Conservation (phyloP, 177 flowering plant genomes). For the Telopea speciosissima region DNA sequence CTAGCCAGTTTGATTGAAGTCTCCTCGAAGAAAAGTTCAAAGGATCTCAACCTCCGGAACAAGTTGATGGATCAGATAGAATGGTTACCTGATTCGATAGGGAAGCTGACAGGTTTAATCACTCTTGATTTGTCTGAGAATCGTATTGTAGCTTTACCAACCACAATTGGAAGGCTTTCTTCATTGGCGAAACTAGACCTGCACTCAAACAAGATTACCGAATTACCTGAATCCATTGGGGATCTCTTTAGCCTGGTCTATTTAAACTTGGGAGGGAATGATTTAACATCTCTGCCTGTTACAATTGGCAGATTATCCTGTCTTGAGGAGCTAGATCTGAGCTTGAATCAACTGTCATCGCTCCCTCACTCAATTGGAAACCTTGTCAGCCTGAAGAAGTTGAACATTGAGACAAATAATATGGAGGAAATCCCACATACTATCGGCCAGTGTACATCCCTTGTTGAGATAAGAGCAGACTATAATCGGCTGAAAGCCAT, state of each 20-base stretch:
- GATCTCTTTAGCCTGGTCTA: slow-evolving; percentile 54
- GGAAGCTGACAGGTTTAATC: slow-evolving; percentile 58
- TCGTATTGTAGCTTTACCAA: slow-evolving; percentile 48
- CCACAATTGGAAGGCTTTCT: slow-evolving; percentile 58
- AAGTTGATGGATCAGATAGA: slow-evolving; percentile 73
- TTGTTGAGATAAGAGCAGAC: slow-evolving; percentile 74
- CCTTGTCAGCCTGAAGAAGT: slow-evolving; percentile 51
- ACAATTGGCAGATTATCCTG: slow-evolving; percentile 45
- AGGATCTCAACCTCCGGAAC: slow-evolving; percentile 49
- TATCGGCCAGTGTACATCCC: slow-evolving; percentile 64
- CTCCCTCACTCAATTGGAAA: slow-evolving; percentile 70
- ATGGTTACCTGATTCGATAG: slow-evolving; percentile 87
- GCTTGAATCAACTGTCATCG: slow-evolving; percentile 48
- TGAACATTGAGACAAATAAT: slow-evolving; percentile 65
- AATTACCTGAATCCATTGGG: slow-evolving; percentile 68
- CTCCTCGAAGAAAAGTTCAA: slow-evolving; percentile 65
- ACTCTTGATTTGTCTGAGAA: slow-evolving; percentile 79
- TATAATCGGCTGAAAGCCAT: slow-evolving; percentile 82
- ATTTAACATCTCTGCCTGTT: slow-evolving; percentile 49
- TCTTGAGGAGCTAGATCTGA: slow-evolving; percentile 71
- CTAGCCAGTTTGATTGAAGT: slow-evolving; percentile 81
- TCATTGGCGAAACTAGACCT: slow-evolving; percentile 61
- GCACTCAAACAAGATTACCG: slow-evolving; percentile 52
- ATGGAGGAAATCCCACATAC: slow-evolving; percentile 79
- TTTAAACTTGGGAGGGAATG: slow-evolving; percentile 62